These are phyloP conservation scores for Calocybe gangraenosa DNA, from an alignment of 768 basidiomycete genomes.

Conservation along the genomic window DNA sequence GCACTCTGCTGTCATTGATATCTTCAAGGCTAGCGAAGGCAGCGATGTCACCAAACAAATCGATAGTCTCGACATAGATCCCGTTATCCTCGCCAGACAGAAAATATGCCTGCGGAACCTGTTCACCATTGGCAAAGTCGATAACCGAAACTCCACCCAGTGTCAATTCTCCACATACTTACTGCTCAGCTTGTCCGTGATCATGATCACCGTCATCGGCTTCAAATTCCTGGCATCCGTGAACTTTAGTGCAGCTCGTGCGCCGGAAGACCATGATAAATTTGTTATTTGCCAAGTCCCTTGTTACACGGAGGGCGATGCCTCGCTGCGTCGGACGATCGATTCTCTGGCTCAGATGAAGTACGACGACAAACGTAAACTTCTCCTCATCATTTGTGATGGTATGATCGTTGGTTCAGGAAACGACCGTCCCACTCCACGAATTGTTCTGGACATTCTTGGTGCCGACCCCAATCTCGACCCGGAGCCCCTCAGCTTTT, in stretches of 20 bases:
- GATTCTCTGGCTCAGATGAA: constrained; percentile 92
- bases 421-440: constrained; percentile 93
- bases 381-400: constrained; percentile 91
- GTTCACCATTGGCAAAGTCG: constrained; percentile 88
- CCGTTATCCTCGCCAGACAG: constrained; percentile 61
- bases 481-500: constrained; percentile 92
- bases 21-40: constrained; percentile 78
- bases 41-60: constrained; percentile 77
- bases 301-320: constrained; percentile 96
- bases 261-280: constrained; percentile 89
- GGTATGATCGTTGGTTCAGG: constrained; percentile 98
- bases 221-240: constrained; percentile 91
- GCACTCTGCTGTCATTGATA: constrained; percentile 56
- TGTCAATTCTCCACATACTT: constrained; percentile 92
- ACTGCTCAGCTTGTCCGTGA: constrained; percentile 78
- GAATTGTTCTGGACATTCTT: constrained; percentile 94
- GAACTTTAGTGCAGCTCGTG: constrained; percentile 67
- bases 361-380: constrained; percentile 97
- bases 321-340: constrained; percentile 81
- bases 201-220: constrained; percentile 92
- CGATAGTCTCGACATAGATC: constrained; percentile 57
- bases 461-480: constrained; percentile 91
- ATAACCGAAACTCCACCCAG: constrained; percentile 87
- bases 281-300: constrained; percentile 97
- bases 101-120: constrained; percentile 89